Conservation (phyloP, 1,139 yeast genomes). For the Kurtzmaniella quercitrusa region DNA sequence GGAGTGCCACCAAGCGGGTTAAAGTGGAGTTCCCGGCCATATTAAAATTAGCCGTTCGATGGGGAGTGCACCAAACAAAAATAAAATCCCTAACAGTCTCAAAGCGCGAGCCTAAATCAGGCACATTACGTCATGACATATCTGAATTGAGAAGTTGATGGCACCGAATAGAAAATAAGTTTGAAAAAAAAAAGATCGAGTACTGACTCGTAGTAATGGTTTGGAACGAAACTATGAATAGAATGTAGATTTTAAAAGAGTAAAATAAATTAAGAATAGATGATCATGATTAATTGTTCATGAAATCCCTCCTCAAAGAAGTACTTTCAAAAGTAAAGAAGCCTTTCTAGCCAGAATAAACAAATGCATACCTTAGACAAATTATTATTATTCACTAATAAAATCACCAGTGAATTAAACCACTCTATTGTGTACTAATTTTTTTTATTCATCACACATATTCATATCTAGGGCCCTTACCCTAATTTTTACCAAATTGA, state of each 20-base stretch:
- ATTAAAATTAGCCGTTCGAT: not conserved
- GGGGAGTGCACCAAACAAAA: not conserved
- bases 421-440: not conserved
- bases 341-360: too few species aligned
- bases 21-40: not conserved
- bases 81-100: not conserved
- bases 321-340: too few species aligned
- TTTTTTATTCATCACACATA: not conserved
- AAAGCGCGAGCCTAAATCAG: not conserved
- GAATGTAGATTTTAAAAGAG: too few species aligned
- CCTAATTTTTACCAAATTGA: not conserved
- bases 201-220: too few species aligned
- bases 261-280: too few species aligned
- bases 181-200: not conserved
- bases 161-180: not conserved
- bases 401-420: not conserved
- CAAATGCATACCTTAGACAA: not conserved
- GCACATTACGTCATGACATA: conserved; percentile 2
- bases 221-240: too few species aligned
- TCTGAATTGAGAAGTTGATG: not conserved
- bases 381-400: not conserved
- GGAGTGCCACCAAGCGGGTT: not conserved
- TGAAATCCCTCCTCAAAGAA: too few species aligned
- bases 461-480: not conserved
- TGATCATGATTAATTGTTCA: too few species aligned